Percentiles rank a stretch among this genome's conserved stretches.
These are phyloP conservation scores for Sclerotinia nivalis DNA, from an alignment of 2,329 filamentous ascomycete genomes.

Conservation along the genomic window DNA sequence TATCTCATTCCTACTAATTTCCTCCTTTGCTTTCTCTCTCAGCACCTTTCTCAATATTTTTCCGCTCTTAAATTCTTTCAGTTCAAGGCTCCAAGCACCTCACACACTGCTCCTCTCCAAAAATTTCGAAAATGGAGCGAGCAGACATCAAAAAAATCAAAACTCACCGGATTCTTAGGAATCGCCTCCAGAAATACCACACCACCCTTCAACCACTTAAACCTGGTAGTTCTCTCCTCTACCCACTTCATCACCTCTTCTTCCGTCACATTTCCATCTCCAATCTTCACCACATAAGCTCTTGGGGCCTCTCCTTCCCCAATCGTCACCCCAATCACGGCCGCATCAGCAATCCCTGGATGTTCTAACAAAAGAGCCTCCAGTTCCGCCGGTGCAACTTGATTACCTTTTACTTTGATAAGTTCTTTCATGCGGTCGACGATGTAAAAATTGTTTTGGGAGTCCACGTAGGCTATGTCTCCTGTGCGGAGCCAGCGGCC, in stretches of 20 bases:
- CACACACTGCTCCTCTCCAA: neutral
- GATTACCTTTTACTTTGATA: constrained; percentile 52
- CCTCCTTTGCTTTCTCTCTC: constrained; percentile 45
- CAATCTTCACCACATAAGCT: constrained; percentile 55
- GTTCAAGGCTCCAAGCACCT: neutral
- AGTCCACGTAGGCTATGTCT: constrained; percentile 63
- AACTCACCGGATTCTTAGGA: constrained; percentile 62
- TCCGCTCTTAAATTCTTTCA: constrained; percentile 37
- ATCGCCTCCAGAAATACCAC: constrained; percentile 65
- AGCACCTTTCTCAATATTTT: constrained; percentile 53
- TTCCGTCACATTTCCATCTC: constrained; percentile 36
- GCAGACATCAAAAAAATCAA: neutral
- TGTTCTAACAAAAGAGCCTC: constrained; percentile 48
- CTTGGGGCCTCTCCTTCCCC: constrained; percentile 54
- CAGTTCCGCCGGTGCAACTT: constrained; percentile 52
- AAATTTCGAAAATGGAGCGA: neutral
- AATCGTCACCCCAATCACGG: constrained; percentile 49
- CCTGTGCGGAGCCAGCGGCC: constrained; percentile 67
- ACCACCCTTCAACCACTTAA: constrained; percentile 71
- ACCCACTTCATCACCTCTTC: constrained; percentile 58
- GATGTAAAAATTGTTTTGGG: constrained; percentile 79
- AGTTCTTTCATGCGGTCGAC: constrained; percentile 63
- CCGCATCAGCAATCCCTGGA: constrained; percentile 46
- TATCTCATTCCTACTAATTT: neutral
- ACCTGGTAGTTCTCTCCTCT: constrained; percentile 57